These are phyloP conservation scores for Apiospora arundinis DNA, from an alignment of 2,329 filamentous ascomycete genomes.

Conservation along the genomic window DNA sequence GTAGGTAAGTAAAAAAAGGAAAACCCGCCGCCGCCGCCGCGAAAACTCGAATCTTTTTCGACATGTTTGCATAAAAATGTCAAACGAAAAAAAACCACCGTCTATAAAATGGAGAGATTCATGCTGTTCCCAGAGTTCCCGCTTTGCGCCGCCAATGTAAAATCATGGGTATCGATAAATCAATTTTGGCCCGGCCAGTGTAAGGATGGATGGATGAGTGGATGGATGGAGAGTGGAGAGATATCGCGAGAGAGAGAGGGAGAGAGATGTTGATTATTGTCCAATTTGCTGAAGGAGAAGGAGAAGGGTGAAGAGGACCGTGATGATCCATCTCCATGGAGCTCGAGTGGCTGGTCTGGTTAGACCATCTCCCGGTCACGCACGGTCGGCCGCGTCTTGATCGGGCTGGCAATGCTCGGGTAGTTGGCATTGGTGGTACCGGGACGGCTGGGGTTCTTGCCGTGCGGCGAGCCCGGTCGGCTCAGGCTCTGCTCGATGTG, in stretches of 20 bases:
- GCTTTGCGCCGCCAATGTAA: background rate
- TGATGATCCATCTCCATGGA: background rate
- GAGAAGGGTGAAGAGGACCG: background rate
- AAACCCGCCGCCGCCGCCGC: background rate
- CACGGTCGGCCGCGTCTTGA: background rate
- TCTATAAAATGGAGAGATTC: background rate
- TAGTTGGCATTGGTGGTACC: slow-evolving; percentile 7
- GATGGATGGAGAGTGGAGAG: slow-evolving; percentile 9
- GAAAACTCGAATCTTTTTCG: too few relatives aligned
- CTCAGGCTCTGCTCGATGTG: slow-evolving; percentile 12
- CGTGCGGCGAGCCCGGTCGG: background rate
- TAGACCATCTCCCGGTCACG: background rate
- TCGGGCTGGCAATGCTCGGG: background rate
- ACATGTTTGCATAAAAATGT: background rate
- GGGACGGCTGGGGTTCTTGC: background rate
- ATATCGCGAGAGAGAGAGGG: background rate
- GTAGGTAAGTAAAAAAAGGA: background rate
- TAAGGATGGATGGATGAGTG: background rate
- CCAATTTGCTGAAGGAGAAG: background rate
- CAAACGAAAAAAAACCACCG: background rate
- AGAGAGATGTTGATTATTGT: background rate
- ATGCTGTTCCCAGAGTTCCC: background rate
- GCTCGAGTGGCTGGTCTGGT: background rate
- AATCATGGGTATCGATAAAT: slow-evolving; percentile 7
- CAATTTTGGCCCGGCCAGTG: slow-evolving; percentile 9